These are phyloP conservation scores for Ustilaginoidea virens DNA, from an alignment of 2,329 filamentous ascomycete species.

Conservation along the genomic window DNA sequence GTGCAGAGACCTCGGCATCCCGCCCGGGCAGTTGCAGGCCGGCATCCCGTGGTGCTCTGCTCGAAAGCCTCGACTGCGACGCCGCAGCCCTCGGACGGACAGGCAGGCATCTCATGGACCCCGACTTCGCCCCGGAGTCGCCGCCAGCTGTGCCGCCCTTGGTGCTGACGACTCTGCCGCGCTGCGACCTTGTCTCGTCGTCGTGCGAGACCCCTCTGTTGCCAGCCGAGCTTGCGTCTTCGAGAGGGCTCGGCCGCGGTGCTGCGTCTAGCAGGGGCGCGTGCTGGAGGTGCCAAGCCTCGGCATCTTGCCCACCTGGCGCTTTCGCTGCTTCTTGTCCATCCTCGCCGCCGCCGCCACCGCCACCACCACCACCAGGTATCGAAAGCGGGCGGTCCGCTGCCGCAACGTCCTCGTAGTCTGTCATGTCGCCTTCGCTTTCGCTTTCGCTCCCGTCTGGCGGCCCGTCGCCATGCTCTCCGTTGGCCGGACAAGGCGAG, in stretches of 20 bases:
- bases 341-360: background rate
- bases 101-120: constrained; percentile 15
- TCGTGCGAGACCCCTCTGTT: constrained; percentile 23
- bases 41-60: constrained; percentile 1
- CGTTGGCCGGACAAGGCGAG: constrained; percentile 14
- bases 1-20: constrained; percentile 13
- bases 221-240: constrained; percentile 33
- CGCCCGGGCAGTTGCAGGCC: too few species aligned
- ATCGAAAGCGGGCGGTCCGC: too few species aligned
- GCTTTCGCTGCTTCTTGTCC: background rate
- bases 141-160: constrained; percentile 32
- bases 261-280: constrained; percentile 29
- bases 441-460: too few species aligned
- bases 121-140: constrained; percentile 15
- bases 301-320: background rate
- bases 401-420: constrained; percentile 28
- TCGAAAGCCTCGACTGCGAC: constrained; percentile 3
- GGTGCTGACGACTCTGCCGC: constrained; percentile 28
- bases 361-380: background rate
- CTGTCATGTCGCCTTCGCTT: constrained; percentile 24
- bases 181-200: constrained; percentile 14
- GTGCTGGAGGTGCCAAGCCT: constrained; percentile 24
- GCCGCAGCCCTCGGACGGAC: constrained; percentile 3
- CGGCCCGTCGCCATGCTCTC: constrained; percentile 12
- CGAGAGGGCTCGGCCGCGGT: constrained; percentile 34